Base-by-base conservation (phyloP, 768 basidiomycete genomes). In the Tubosaeta brunneosetosa region DNA sequence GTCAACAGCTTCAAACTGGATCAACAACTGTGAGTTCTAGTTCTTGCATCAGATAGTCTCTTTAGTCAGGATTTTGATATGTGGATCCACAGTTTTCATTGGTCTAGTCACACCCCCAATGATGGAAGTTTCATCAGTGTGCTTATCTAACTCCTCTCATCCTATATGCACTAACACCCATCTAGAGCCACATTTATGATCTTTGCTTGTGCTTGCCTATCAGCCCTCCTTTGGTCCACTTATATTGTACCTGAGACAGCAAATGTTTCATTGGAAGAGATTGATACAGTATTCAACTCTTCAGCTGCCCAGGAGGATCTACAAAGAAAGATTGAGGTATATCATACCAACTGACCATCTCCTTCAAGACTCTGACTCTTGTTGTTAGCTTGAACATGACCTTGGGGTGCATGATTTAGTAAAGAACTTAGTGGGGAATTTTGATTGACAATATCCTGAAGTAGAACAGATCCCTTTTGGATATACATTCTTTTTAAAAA, bases 1-100 rank as follows among this genome's bases (percentile, higher is more conserved):
- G 19, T 84, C 88, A 17, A 92, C 91, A 2, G 86, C 88, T 3
- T 88, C 86, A n/a, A 89, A 88, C 58, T 92, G 90, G 90, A 60
- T 80, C 25, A 91, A 91, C 61, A 92, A 92, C 53, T 92, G 85
- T 85, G 46, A 2, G 77, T 67, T 13, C 49, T 19, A 33, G 37
- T 14, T 16, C 8, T 26, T 19, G 2, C 42, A 13, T 22, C 11
- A 14, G 32, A 16, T 31, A 16, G 19, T 17, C 19, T 40, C 50
- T 26, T 27, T 17, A 10, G 8, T 12, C 19, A 46, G 44, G 45
- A 42, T 48, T 25, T 17, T 63, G 19, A 64, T 31, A 11, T 25
- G 9, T 22, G 9, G 47, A 22, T 34, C 46, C 6, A 13, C 36
- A 91, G 89, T 91, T 62, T 66, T 90, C 47, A 83, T 91, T 50